A percentile compares a stretch with the other conserved stretches of the same genome.
Conservation (phyloP, 1,139 yeast genomes). For the Pichia sp. region DNA sequence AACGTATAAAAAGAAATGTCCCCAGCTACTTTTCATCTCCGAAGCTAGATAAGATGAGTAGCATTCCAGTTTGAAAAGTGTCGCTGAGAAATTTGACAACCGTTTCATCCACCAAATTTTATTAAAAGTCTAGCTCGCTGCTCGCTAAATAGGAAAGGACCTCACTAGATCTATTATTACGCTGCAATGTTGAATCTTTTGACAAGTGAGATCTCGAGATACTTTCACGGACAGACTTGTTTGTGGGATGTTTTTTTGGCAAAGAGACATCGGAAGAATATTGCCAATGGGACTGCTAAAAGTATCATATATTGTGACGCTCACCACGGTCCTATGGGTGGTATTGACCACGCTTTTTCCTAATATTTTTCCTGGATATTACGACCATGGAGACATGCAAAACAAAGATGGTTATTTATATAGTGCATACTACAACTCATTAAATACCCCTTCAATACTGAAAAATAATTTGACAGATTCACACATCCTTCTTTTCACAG, state of each 20-base stretch:
- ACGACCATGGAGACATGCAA: background rate
- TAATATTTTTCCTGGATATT: background rate
- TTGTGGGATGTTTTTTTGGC: too few species aligned
- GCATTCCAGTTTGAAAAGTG: background rate
- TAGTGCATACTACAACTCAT: constrained; percentile 19
- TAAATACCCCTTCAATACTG: constrained; percentile 22
- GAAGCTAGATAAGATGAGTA: background rate
- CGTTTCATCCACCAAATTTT: background rate
- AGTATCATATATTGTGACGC: background rate
- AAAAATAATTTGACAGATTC: constrained; percentile 20
- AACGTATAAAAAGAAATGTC: too few species aligned
- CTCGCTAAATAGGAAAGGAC: background rate
- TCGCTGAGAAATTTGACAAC: background rate
- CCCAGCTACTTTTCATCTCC: background rate
- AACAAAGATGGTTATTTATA: constrained; percentile 23
- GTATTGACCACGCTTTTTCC: constrained; percentile 17
- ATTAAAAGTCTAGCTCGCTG: background rate
- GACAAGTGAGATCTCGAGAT: background rate
- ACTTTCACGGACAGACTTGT: background rate
- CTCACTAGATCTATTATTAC: background rate
- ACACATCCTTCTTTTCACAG: constrained; percentile 50
- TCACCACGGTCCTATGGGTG: constrained; percentile 11
- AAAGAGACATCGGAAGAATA: background rate
- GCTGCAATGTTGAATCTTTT: background rate
- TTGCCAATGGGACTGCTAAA: constrained; percentile 11